phyloP scores from a whole-genome alignment of 768 basidiomycete species.

The Daedalea quercina region DNA sequence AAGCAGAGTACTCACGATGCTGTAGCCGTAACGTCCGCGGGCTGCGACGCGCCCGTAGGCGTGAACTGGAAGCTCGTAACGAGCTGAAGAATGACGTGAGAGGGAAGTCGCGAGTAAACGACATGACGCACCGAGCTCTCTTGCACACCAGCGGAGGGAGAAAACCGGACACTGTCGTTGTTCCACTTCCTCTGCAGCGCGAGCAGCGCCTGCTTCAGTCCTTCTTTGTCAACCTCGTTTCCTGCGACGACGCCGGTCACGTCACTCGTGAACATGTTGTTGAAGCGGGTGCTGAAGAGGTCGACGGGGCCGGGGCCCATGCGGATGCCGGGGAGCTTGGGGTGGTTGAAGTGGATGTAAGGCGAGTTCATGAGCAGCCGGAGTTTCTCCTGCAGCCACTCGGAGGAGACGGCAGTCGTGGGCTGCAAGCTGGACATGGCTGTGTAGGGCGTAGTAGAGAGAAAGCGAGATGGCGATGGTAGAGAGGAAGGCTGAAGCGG shows the following conservation, averaged over 20 bases:
- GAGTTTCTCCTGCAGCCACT: slow-evolving; percentile 19
- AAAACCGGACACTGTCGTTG: slow-evolving; percentile 12
- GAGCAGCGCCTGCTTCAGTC: slow-evolving; percentile 19
- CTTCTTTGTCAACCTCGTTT: slow-evolving; percentile 17
- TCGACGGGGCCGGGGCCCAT: slow-evolving; percentile 25
- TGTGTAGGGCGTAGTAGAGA: not conserved
- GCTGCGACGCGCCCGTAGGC: slow-evolving; percentile 6
- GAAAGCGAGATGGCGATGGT: no score
- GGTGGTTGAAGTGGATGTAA: slow-evolving; percentile 22
- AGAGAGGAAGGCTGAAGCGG: not conserved
- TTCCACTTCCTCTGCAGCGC: slow-evolving; percentile 22
- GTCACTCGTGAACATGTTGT: slow-evolving; percentile 20
- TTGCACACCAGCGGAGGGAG: not conserved
- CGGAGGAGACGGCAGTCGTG: slow-evolving; percentile 8
- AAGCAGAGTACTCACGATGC: slow-evolving; percentile 12
- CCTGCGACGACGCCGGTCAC: slow-evolving; percentile 18
- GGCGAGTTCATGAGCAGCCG: slow-evolving; percentile 20
- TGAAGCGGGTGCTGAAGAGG: slow-evolving; percentile 24
- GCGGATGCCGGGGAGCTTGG: slow-evolving; percentile 10
- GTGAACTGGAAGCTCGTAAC: slow-evolving; percentile 16
- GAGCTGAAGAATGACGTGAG: slow-evolving; percentile 6
- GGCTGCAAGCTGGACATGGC: not conserved
- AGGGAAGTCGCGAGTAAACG: not conserved
- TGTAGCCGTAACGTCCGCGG: slow-evolving; percentile 13
- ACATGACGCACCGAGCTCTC: slow-evolving; percentile 8